Evolutionary conservation across 2,329 filamentous ascomycete genomes (phyloP), one percentile per base, ranked within the genome.

Genomic region (Penicillium concentricum): DNA sequence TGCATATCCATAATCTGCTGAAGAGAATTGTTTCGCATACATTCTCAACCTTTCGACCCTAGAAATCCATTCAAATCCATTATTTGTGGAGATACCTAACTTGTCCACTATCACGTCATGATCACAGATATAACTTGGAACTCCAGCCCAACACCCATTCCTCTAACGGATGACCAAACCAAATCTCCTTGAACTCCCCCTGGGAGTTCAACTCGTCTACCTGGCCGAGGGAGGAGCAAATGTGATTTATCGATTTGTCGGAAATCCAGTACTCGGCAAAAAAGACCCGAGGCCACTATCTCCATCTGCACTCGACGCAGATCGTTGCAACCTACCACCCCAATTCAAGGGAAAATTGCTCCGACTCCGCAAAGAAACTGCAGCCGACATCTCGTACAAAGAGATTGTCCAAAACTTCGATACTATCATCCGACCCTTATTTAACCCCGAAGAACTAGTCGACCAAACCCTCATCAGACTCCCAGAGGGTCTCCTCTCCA

Each of bases 161-260:
- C 57, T 52, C 58, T 46, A 59, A 64, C 64, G 61, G 64, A 75
- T 75, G 71, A 68, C 70, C 30, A 69, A 71, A 55, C 63, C 63
- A 49, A 66, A 55, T 56, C 57, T 69, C 9, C 63, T 72, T 8
- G 72, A 76, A 63, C 67, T 77, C 59, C 72, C 73, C 3, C 41
- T 55, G 44, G 69, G 70, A 56, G 66, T 70, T 60, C 67, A 71
- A 55, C 68, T 76, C 55, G 51, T 67, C 15, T 85, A 84, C 60
- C 72, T 85, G 10, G 81, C 80, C 24, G 90, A 94, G 72, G 90
- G 90, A 24, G 87, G 88, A 24, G 89, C 90, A 51, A 93, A 94
- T 71, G 82, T 88, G 50, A 87, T 92, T 60, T 92, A 90, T 67
- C 81, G 82, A 63, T 80, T 89, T 54, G 75, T 77, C 44, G 58